Percentiles rank a stretch among this genome's conserved stretches.
phyloP scores from a whole-genome alignment of 1,284 basidiomycete species.

The Leccinum solheimii region DNA sequence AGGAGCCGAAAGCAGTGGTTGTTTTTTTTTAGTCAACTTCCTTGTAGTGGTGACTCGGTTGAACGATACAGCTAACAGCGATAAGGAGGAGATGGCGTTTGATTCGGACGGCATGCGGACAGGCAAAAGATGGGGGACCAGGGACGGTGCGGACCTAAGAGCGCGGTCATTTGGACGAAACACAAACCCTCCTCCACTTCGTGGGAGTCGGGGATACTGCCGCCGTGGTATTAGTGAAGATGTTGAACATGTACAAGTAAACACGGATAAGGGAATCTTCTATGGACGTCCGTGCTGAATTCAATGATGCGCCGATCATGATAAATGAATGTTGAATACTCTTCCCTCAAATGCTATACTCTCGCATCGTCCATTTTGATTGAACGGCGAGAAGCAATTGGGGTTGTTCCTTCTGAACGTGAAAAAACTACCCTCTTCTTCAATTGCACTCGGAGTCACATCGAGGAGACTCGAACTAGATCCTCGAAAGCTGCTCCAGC shows the following conservation, averaged over 20 bases:
- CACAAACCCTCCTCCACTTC: too few relatives aligned
- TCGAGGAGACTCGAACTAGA: neutral
- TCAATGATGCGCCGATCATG: constrained; percentile 3
- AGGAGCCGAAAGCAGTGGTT: constrained; percentile 22
- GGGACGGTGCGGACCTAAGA: constrained; percentile 13
- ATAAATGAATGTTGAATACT: neutral
- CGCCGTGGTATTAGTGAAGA: neutral
- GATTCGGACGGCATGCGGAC: neutral
- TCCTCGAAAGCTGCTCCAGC: constrained; percentile 33
- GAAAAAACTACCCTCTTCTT: neutral
- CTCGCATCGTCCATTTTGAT: constrained; percentile 9
- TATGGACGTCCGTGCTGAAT: constrained; percentile 13
- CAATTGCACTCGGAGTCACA: too few relatives aligned
- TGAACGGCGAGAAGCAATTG: constrained; percentile 13
- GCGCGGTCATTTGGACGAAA: too few relatives aligned
- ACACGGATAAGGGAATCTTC: constrained; percentile 2
- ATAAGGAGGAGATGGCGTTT: neutral
- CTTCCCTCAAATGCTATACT: constrained; percentile 1
- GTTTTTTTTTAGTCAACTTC: constrained; percentile 18
- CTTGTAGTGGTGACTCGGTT: constrained; percentile 1
- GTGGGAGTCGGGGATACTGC: too few relatives aligned
- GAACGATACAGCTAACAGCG: neutral
- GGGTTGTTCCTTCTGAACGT: neutral
- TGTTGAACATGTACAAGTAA: neutral
- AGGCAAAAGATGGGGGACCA: constrained; percentile 6